Conservation (phyloP, 768 basidiomycete genomes). For the Russula compacta region DNA sequence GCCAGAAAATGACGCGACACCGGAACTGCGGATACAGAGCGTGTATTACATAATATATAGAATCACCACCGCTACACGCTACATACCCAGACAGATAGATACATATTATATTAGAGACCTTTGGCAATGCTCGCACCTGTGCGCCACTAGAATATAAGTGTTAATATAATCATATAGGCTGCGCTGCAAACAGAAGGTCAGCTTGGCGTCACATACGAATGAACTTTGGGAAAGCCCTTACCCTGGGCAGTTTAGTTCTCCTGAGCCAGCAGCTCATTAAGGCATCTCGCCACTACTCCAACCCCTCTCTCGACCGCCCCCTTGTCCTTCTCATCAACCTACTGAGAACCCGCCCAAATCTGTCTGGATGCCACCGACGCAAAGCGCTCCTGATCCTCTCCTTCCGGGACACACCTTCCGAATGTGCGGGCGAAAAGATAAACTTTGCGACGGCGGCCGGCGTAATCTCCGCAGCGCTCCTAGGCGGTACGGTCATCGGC, state of each 20-base stretch:
- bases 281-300: constrained; percentile 50
- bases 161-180: neutral
- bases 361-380: constrained; percentile 76
- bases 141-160: neutral
- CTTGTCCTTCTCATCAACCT: constrained; percentile 47
- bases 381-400: constrained; percentile 59
- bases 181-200: neutral
- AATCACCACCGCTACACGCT: too few relatives aligned
- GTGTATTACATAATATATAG: neutral
- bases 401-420: constrained; percentile 45
- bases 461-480: constrained; percentile 40
- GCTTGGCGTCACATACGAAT: neutral
- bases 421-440: constrained; percentile 58
- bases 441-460: constrained; percentile 48
- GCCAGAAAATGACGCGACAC: neutral
- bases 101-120: neutral
- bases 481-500: constrained; percentile 46
- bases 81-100: too few relatives aligned
- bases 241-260: constrained; percentile 12
- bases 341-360: constrained; percentile 49
- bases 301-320: constrained; percentile 50
- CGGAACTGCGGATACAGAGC: neutral
- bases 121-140: neutral
- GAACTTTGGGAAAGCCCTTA: too few relatives aligned
- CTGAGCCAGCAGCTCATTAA: constrained; percentile 18